phyloP scores from a whole-genome alignment of 2,329 filamentous ascomycete genomes.

The Ophiostoma sp. region DNA sequence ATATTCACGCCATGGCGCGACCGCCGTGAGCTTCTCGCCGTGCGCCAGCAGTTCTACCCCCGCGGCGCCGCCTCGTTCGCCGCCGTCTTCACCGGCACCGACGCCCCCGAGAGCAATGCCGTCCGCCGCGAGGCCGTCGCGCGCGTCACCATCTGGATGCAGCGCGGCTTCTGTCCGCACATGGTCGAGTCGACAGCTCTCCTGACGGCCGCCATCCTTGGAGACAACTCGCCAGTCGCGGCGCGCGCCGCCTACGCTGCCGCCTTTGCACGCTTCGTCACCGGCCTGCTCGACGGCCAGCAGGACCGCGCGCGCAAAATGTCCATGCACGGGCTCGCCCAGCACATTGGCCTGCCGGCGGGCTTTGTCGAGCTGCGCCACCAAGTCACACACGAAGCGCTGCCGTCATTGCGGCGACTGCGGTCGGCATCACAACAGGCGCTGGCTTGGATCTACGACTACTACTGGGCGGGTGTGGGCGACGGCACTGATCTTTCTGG shows the following conservation, averaged over 20 bases:
- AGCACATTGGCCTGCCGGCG: constrained; percentile 62
- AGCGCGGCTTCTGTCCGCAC: constrained; percentile 69
- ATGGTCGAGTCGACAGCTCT: constrained; percentile 74
- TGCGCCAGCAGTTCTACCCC: constrained; percentile 61
- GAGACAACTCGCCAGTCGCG: constrained; percentile 44
- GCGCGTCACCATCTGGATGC: constrained; percentile 62
- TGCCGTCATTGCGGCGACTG: constrained; percentile 70
- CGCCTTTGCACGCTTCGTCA: constrained; percentile 68
- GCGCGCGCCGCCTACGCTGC: constrained; percentile 55
- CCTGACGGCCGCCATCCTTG: constrained; percentile 62
- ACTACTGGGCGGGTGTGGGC: constrained; percentile 66
- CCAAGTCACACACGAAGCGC: constrained; percentile 82
- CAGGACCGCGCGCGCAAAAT: constrained; percentile 62
- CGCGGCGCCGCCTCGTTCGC: constrained; percentile 20
- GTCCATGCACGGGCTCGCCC: constrained; percentile 68
- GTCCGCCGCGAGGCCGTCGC: constrained; percentile 48
- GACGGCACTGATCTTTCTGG: background rate
- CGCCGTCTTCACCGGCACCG: background rate
- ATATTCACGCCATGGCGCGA: constrained; percentile 69
- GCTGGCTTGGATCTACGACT: constrained; percentile 79
- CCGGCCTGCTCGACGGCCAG: constrained; percentile 69
- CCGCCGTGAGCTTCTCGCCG: constrained; percentile 58
- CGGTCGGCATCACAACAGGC: constrained; percentile 64
- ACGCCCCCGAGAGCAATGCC: constrained; percentile 21
- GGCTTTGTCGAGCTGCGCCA: constrained; percentile 86